Evolutionary conservation across 1,139 yeast genomes (phyloP), one percentile per base, ranked within the genome.

Genomic region (Nadsonia commutata): DNA sequence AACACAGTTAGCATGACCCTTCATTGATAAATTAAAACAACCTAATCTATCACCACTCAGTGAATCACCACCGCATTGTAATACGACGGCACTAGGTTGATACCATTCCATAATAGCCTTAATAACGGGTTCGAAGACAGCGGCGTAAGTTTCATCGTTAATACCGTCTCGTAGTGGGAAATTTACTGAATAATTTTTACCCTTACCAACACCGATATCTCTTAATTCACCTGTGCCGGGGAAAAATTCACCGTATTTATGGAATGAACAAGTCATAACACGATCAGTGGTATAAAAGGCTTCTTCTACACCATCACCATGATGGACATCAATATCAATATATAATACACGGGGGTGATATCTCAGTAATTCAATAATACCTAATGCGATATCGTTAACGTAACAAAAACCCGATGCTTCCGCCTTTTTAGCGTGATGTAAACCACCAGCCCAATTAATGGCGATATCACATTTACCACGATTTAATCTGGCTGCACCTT

Each of bases 291-390:
- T 79, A 63, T 88, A 90, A 58, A 90, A 90, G 0, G 97, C 97
- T 62, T 90, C 97, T 63, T 90, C 96, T 23, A 90, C 98, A 50
- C 97, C 98, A 62, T 90, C 98, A 46, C 98, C 98, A 57, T 90
- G 98, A 60, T 90, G 98, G 19, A 90, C 85, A 62, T 90, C 98
- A 50, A 86, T 90, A 60, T 90, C 98, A 50, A 90, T 81, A 60
- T 90, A 90, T 52, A 90, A 68, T n/a, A 90, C 97, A 52, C 97
- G 72, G 40, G 95, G 94, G 64, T 90, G 95, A 59, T 85, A 86
- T 46, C 96, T 69, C 54, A 90, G 69, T 49, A 90, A 71, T 60
- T 90, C 94, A 53, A 90, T 76, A 48, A 90, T 88, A 18, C 95
- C 94, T 54, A 90, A 67, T 1, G 86, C 97, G 55, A 84, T 84